phyloP scores from a whole-genome alignment of 192 early-diverging fungal genomes.

The Paraglomus brasilianum region DNA sequence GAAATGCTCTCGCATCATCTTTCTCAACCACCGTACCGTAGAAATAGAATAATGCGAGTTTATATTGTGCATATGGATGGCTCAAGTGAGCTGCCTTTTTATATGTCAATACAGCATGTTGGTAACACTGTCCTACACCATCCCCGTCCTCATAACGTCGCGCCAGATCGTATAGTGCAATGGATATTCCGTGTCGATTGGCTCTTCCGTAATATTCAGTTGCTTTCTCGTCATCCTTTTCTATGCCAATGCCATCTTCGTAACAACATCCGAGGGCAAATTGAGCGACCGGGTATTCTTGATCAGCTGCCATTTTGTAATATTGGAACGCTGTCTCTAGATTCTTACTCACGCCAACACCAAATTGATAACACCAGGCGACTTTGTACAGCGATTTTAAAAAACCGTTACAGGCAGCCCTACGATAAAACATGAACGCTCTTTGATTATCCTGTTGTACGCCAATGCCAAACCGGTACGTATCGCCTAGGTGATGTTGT shows the following conservation, averaged over 20 bases:
- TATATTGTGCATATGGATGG: too few species aligned
- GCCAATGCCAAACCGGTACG: constrained; percentile 80
- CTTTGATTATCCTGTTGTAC: constrained; percentile 49
- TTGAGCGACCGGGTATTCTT: not conserved
- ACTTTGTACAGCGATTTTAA: constrained; percentile 54
- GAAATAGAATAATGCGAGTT: too few species aligned
- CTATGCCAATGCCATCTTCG: not conserved
- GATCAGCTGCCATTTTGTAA: not conserved
- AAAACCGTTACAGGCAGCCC: constrained; percentile 53
- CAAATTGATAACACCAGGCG: constrained; percentile 64
- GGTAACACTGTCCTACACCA: too few species aligned
- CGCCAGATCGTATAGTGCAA: too few species aligned
- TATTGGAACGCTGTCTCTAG: not conserved
- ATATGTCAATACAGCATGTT: too few species aligned
- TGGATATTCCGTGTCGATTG: too few species aligned
- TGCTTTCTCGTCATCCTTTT: not conserved
- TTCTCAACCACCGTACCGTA: too few species aligned
- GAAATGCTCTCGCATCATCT: too few species aligned
- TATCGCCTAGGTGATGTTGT: constrained; percentile 77
- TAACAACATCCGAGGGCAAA: not conserved
- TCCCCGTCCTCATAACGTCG: too few species aligned
- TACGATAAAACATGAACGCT: constrained; percentile 63
- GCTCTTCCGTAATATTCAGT: too few species aligned
- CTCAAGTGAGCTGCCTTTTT: too few species aligned
- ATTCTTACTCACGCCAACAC: constrained; percentile 56